Conservation (phyloP, 306 rosid species). For the Fragaria ananassa region DNA sequence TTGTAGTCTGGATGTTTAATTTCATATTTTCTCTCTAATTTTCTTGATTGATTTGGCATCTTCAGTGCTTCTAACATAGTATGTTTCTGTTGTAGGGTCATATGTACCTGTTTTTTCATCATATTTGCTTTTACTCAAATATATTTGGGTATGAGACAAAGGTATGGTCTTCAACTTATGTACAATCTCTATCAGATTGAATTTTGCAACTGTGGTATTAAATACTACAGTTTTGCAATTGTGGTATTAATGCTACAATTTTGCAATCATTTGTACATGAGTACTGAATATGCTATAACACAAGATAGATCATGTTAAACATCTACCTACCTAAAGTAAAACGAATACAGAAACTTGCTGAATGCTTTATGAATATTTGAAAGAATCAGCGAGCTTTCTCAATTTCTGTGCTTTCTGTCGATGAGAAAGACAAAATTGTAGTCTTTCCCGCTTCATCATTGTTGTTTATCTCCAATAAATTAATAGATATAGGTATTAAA, state of each 20-base stretch:
- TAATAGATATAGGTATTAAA: neutral
- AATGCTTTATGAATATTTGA: neutral
- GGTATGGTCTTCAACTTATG: conserved; percentile 44
- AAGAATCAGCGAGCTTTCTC: neutral
- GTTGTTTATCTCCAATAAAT: neutral
- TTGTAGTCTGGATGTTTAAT: neutral
- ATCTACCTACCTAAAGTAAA: neutral
- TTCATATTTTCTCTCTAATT: neutral
- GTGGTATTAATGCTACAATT: neutral
- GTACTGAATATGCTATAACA: neutral
- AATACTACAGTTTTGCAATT: neutral
- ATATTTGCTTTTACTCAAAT: conserved; percentile 91
- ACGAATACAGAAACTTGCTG: neutral
- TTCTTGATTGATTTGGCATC: neutral
- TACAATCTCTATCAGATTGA: neutral
- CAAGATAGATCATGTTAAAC: neutral
- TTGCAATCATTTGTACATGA: neutral
- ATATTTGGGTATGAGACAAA: conserved; percentile 95
- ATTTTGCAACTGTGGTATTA: neutral
- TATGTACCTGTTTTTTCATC: conserved; percentile 79
- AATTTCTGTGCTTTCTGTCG: neutral
- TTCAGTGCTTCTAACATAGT: conserved; percentile 16
- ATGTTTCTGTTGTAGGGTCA: conserved; percentile 67
- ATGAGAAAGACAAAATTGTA: neutral
- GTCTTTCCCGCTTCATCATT: neutral